Conservation (phyloP, 2,329 filamentous ascomycete genomes). For the Rhinocladiella similis region DNA sequence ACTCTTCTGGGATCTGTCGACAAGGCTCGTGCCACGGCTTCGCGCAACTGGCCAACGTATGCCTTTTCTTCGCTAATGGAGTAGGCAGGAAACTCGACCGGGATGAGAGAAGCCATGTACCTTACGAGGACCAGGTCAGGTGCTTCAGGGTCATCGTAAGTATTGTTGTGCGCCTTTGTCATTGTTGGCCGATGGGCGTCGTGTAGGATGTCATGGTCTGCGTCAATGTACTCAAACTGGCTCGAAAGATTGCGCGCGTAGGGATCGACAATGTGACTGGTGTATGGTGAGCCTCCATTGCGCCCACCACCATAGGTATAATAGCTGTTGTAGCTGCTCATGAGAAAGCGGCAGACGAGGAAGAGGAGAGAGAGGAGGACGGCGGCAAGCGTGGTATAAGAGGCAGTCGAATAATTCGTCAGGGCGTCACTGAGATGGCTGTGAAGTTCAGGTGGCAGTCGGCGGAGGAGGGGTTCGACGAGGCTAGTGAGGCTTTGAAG, state of each 20-base stretch:
- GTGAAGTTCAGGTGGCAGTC: conserved; percentile 19
- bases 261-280: conserved; percentile 20
- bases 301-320: conserved; percentile 19
- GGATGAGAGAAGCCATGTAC: conserved; percentile 43
- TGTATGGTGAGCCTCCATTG: conserved; percentile 24
- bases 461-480: conserved; percentile 14
- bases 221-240: conserved; percentile 29
- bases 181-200: conserved; percentile 19
- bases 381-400: conserved; percentile 29
- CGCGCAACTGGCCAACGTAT: conserved; percentile 43
- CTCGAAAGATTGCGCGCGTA: conserved; percentile 21
- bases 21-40: conserved; percentile 40
- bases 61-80: conserved; percentile 48
- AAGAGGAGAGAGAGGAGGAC: conserved; percentile 29
- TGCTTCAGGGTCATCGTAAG: conserved; percentile 34
- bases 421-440: conserved; percentile 15
- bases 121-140: conserved; percentile 47
- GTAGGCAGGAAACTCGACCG: conserved; percentile 47
- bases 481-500: conserved; percentile 17
- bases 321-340: conserved; percentile 28
- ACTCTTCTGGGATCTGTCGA: conserved; percentile 40
- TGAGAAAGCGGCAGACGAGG: conserved; percentile 27
- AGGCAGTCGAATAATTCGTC: conserved; percentile 24
- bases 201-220: conserved; percentile 24
- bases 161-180: conserved; percentile 3